Base-by-base conservation (phyloP, 2,329 filamentous ascomycete genomes). In the Phoma sp. region DNA sequence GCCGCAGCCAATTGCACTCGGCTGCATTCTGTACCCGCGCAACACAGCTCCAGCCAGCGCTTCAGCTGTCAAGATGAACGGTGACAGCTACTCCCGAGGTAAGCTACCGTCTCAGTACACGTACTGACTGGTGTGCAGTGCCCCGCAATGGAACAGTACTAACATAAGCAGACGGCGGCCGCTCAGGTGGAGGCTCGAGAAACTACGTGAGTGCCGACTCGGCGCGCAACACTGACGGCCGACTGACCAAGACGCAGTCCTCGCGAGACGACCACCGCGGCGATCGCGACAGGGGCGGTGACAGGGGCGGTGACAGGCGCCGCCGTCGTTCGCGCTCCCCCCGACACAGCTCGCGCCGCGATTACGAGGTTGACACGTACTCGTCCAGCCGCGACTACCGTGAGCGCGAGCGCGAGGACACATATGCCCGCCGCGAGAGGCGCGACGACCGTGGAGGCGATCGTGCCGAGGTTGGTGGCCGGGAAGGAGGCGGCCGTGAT, bases 311-410 rank as follows among this genome's bases (percentile, higher is more conserved):
- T 14, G 65, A 69, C 51, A 74, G 80, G 55, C 77, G 82, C 66
- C 83, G 82, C 60, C 84, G 92, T 77, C 89, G 93, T 61, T 96
- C 93, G 57, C 87, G 93, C 72, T 98, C 93, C 15, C 93, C 93
- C 53, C 87, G 90, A 67, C 87, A 91, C 71, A 59, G 58, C 23
- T 81, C 86, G 62, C 84, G 88, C 53, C 81, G 88, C 64, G 89
- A 95, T 45, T 85, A 84, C 49, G 88, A 91, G 65, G 83, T 86
- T 74, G 92, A 97, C 76, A 87, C 90, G 51, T 98, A 98, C 78
- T 96, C 93, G 17, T 92, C 91, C 5, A 96, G 92, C 77, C 89
- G 93, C 65, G 93, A 89, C 78, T 96, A 96, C 75, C 87, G 93
- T 73, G 93, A 96, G 74, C 84, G 93, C 59, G 93, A 98, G 79